Evolutionary conservation across 2,329 filamentous ascomycete genomes (phyloP).

Genomic region (Drechslerella coelobrocha): DNA sequence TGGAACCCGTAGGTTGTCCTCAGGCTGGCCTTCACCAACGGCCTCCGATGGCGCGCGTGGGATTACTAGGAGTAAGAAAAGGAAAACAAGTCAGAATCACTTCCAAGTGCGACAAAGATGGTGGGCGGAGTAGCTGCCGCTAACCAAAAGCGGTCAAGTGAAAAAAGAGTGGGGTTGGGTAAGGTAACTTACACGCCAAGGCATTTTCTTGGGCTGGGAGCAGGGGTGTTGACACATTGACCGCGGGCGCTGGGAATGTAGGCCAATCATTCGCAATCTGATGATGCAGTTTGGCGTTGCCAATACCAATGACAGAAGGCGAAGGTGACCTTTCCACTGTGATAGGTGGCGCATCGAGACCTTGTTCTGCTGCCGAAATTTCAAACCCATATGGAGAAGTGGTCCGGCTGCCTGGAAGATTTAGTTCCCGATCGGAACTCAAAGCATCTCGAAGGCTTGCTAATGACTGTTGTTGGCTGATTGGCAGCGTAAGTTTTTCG

Average conservation of each 20-base stretch:
- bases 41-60: conserved; percentile 44
- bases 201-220: conserved; percentile 11
- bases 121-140: conserved; percentile 7
- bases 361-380: conserved; percentile 3
- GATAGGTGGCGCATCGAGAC: conserved; percentile 22
- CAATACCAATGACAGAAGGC: conserved; percentile 26
- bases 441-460: conserved; percentile 18
- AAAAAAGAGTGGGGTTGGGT: conserved; percentile 37
- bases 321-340: neutral
- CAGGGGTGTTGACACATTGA: conserved; percentile 43
- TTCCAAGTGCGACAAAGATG: conserved; percentile 8
- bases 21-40: conserved; percentile 28
- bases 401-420: conserved; percentile 35
- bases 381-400: conserved; percentile 6
- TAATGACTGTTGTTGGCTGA: conserved; percentile 24
- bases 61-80: conserved; percentile 38
- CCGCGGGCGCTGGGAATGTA: conserved; percentile 10
- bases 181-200: conserved; percentile 45
- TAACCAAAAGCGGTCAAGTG: conserved; percentile 21
- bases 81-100: conserved; percentile 26
- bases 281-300: neutral
- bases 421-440: conserved; percentile 3
- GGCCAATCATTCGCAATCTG: conserved; percentile 21
- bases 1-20: conserved; percentile 30
- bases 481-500: conserved; percentile 17